A percentile compares a stretch with the other conserved stretches of the same genome.
Evolutionary conservation across 2,329 filamentous ascomycete genomes (phyloP).

Genomic region (Cladobotryum mycophilum): DNA sequence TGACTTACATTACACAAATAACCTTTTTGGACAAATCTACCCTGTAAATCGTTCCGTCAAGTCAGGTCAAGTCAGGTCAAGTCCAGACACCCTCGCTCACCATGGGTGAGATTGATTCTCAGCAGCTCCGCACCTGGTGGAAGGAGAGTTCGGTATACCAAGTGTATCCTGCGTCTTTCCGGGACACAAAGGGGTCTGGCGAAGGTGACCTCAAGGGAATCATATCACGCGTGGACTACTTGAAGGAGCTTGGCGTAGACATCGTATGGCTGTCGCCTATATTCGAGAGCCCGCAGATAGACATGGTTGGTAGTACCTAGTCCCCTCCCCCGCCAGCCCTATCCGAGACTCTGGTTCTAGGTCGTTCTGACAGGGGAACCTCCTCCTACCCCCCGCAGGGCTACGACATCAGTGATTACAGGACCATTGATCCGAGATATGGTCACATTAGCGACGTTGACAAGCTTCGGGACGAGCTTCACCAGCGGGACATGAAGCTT

Average conservation of each 20-base stretch:
- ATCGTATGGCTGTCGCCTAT: constrained; percentile 50
- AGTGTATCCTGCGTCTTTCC: constrained; percentile 56
- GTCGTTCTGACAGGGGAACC: background rate
- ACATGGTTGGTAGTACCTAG: constrained; percentile 44
- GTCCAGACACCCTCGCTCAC: background rate
- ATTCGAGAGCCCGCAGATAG: constrained; percentile 50
- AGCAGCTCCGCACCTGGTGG: constrained; percentile 44
- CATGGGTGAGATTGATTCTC: constrained; percentile 19
- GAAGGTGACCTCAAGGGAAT: constrained; percentile 53
- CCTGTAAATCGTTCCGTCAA: too few relatives aligned
- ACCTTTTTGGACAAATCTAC: too few relatives aligned
- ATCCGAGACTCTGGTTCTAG: background rate
- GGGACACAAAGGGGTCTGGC: constrained; percentile 51
- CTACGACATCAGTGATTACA: constrained; percentile 66
- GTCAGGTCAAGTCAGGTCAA: too few relatives aligned
- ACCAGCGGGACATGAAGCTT: constrained; percentile 59
- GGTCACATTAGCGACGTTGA: constrained; percentile 64
- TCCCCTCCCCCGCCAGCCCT: background rate
- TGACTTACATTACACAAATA: background rate
- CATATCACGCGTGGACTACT: constrained; percentile 50
- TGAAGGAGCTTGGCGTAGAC: constrained; percentile 49
- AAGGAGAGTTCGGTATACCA: constrained; percentile 56
- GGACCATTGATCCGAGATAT: constrained; percentile 58
- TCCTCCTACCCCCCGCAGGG: constrained; percentile 33
- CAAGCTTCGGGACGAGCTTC: constrained; percentile 51